Conservation (phyloP, 768 basidiomycete species). For the Trametes elegans region DNA sequence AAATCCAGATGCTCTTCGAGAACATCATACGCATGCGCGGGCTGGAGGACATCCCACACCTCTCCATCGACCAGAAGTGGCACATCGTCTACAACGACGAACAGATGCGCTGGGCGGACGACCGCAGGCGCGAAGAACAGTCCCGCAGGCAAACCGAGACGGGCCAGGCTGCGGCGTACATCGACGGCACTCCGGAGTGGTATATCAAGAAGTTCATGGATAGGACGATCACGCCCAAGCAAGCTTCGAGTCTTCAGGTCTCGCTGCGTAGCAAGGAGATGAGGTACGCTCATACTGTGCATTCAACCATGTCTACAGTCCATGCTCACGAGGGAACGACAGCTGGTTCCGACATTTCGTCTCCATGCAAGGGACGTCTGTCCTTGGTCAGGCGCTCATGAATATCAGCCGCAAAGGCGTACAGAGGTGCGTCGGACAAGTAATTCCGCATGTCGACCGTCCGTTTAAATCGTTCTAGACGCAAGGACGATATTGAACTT, state of each 20-base stretch:
- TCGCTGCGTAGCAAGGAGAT: conserved; percentile 80
- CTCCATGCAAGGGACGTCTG: conserved; percentile 75
- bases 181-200: conserved; percentile 84
- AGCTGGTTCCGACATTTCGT: conserved; percentile 86
- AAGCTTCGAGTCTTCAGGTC: conserved; percentile 71
- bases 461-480: conserved; percentile 34
- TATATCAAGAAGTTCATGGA: conserved; percentile 91
- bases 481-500: conserved; percentile 61
- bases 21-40: conserved; percentile 71
- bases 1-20: conserved; percentile 80
- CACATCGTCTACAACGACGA: conserved; percentile 81
- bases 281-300: conserved; percentile 45
- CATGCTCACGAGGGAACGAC: neutral
- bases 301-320: neutral
- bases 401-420: conserved; percentile 70
- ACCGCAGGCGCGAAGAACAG: conserved; percentile 62
- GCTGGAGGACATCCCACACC: conserved; percentile 53
- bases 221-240: conserved; percentile 77
- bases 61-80: conserved; percentile 89
- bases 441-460: neutral
- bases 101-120: conserved; percentile 74
- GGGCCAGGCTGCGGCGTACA: conserved; percentile 50
- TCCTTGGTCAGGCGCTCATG: conserved; percentile 74
- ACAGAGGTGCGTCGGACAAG: conserved; percentile 46
- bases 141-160: conserved; percentile 57